Conservation (phyloP, 768 basidiomycete species). For the Suillus fuscotomentosus region DNA sequence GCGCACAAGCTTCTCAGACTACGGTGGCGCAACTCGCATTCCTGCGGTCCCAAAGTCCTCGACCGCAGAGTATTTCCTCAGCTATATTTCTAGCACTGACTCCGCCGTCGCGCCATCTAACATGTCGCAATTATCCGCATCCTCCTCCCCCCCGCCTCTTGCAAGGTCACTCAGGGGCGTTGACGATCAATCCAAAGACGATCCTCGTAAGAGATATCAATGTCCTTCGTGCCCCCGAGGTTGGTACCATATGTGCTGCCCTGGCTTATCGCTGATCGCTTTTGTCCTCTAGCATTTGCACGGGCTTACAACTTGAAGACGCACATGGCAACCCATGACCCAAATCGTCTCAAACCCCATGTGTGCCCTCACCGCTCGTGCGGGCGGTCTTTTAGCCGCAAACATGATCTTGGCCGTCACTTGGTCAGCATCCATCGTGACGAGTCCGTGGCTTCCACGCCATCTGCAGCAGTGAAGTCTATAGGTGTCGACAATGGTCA, state of each 20-base stretch:
- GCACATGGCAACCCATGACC: slow-evolving; percentile 93
- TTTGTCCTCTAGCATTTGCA: slow-evolving; percentile 65
- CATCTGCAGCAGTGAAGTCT: slow-evolving; percentile 39
- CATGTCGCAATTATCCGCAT: slow-evolving; percentile 47
- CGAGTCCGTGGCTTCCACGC: slow-evolving; percentile 47
- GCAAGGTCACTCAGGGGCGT: slow-evolving; percentile 35
- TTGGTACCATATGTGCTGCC: slow-evolving; percentile 25
- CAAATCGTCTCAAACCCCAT: slow-evolving; percentile 86
- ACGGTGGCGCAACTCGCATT: slow-evolving; percentile 51
- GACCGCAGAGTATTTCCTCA: slow-evolving; percentile 42
- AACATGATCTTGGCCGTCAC: slow-evolving; percentile 92
- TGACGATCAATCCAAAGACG: slow-evolving; percentile 50
- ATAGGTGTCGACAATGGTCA: slow-evolving; percentile 68
- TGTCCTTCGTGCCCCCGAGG: slow-evolving; percentile 75
- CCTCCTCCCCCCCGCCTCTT: slow-evolving; percentile 40
- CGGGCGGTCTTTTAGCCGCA: slow-evolving; percentile 88
- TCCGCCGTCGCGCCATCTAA: slow-evolving; percentile 57
- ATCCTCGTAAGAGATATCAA: slow-evolving; percentile 77
- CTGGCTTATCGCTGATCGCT: slow-evolving; percentile 6
- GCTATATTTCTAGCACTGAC: slow-evolving; percentile 30
- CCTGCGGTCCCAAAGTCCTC: slow-evolving; percentile 48
- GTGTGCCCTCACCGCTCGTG: slow-evolving; percentile 84
- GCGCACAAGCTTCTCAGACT: slow-evolving; percentile 68
- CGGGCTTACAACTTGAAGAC: slow-evolving; percentile 95
- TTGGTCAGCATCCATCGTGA: slow-evolving; percentile 82